Base-by-base conservation (phyloP, 1,284 basidiomycete species). In the Trichosporon coremiiforme region DNA sequence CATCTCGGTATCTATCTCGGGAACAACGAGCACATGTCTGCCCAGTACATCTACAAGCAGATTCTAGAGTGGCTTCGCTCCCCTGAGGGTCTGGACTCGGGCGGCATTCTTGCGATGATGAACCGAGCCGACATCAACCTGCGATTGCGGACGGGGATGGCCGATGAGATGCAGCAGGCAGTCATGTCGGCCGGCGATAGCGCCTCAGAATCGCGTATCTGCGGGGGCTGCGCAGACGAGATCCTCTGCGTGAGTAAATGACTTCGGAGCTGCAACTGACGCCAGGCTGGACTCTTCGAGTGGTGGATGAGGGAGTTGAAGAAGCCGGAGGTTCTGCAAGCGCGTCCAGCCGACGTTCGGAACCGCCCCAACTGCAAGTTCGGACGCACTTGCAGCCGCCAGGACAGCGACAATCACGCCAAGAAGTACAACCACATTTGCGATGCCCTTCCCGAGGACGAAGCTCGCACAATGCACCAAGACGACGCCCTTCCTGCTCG, bases 401-500 rank as follows among this genome's bases (percentile, higher is more conserved):
- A 75, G 67, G 74, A 74, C 20, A 68, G 31, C 45, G 66, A 69
- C 29, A 29, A 17, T 9, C 74, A 75, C 25, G 67, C 71, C 8
- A 72, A 70, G 71, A 75, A 74, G 53, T 75, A 68, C 67, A 75
- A 75, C 66, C 74, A 75, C 71, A 72, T 75, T 41, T 75, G 74
- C 66, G 47, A 74, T 8, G 57, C 74, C 7, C 47, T 75, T 1
- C 67, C 74, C 0, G 45, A 45, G 2, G 69, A 70, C 12, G 62
- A 75, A 41, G 73, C 74, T 3, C 60, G 63, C 4, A 33, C 66
- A 17, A 55, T 75, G 25, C 62, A 70, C 12, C 74, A 75, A 64
- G 74, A 75, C 31, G 74, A 75, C 47, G 50, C 63, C 5, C 64
- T 67, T 22, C 67, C 72, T 1, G 60, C 25, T 5, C 57, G 20